These are phyloP conservation scores for Coemansia sp. DNA, from an alignment of 192 early-diverging fungal genomes.

Conservation along the genomic window DNA sequence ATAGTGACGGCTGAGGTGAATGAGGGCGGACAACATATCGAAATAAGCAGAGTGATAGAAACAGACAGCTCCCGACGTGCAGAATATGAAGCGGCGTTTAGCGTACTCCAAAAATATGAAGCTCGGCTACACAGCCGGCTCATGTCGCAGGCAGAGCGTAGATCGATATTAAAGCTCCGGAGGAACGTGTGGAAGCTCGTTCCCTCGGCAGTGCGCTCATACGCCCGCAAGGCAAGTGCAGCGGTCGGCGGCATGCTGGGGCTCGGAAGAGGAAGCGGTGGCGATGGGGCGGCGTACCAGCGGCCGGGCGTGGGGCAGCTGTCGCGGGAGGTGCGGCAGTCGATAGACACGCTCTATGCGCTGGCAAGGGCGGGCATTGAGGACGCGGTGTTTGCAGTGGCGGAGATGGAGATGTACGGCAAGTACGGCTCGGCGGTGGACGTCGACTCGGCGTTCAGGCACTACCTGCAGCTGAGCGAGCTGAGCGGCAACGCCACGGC, in stretches of 20 bases:
- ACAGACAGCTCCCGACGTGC: not conserved
- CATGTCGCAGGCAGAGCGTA: not conserved
- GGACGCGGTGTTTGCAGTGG: conserved; percentile 58
- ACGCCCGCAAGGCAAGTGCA: conserved; percentile 6
- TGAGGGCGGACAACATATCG: not conserved
- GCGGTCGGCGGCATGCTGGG: not conserved
- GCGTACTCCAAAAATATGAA: conserved; percentile 25
- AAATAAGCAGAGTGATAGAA: not conserved
- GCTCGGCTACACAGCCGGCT: not conserved
- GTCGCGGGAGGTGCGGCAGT: conserved; percentile 19
- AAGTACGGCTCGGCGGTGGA: conserved; percentile 64
- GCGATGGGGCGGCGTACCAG: not conserved
- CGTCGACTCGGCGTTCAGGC: conserved; percentile 62
- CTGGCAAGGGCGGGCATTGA: conserved; percentile 18
- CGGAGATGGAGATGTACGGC: conserved; percentile 76
- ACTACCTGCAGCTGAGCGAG: conserved; percentile 67
- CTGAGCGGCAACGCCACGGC: conserved; percentile 78
- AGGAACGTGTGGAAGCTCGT: conserved; percentile 14
- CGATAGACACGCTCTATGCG: conserved; percentile 12
- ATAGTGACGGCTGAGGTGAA: not conserved
- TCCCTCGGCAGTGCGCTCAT: conserved; percentile 12
- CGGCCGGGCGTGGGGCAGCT: not conserved
- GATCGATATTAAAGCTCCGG: conserved; percentile 10
- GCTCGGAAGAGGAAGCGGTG: not conserved
- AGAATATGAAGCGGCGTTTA: conserved; percentile 14